Evolutionary conservation across 176 grass and related monocot genomes (phyloP).

Genomic region (Alloteropsis semialata): DNA sequence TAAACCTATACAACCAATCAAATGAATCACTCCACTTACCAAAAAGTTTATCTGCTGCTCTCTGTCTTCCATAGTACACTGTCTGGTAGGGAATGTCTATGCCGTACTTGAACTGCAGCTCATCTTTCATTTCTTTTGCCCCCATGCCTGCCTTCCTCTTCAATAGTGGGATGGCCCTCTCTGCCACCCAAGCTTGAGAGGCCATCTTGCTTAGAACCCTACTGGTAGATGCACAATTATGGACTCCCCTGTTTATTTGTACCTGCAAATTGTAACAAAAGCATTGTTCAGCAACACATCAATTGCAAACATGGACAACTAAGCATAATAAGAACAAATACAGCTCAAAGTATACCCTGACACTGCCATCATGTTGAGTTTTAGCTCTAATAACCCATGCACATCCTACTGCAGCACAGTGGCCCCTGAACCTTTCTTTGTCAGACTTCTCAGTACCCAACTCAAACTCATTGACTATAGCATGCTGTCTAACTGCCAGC

Average conservation of each 20-base stretch:
- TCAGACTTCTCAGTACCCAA: not conserved
- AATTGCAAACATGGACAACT: too few species aligned
- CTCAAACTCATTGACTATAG: not conserved
- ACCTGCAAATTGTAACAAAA: not conserved
- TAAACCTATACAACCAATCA: not conserved
- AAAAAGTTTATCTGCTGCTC: not conserved
- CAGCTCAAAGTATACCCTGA: not conserved
- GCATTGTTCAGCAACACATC: not conserved
- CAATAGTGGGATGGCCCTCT: not conserved
- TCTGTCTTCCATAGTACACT: not conserved
- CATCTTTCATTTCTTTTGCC: not conserved
- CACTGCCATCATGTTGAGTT: not conserved
- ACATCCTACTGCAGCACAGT: not conserved
- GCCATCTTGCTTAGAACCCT: not conserved
- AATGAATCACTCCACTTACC: not conserved
- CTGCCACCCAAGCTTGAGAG: too few species aligned
- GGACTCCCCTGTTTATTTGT: not conserved
- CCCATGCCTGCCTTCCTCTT: not conserved
- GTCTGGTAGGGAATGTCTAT: not conserved
- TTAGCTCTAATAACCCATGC: not conserved
- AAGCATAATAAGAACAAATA: not conserved
- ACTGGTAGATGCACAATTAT: not conserved
- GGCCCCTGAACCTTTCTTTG: not conserved
- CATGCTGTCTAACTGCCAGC: not conserved
- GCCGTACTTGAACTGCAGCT: not conserved